Base-by-base conservation (phyloP, 768 basidiomycete genomes). In the Trametes villosa region DNA sequence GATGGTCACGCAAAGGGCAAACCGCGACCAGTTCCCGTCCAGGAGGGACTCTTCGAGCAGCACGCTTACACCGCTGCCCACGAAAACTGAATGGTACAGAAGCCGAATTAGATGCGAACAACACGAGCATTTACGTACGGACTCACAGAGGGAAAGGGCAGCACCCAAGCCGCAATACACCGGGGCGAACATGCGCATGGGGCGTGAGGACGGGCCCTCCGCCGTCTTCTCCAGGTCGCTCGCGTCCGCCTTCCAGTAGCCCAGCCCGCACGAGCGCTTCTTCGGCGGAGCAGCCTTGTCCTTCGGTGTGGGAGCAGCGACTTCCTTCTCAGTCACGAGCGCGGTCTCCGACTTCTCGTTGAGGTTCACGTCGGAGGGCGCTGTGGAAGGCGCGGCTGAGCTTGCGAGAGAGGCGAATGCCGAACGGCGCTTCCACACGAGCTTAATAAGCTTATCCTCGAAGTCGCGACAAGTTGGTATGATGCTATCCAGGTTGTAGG, bases 401-500 rank as follows among this genome's bases (percentile, higher is more conserved):
- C 71, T 47, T 3, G 71, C 67, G 29, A 72, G 50, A 11, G 51
- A 74, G 65, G 34, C 85, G 79, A 24, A 78, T 73, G 47, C 80
- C 74, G 70, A 82, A 64, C 76, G 75, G 34, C 69, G 73, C 54
- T 68, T 65, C 92, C 92, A 93, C 53, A 95, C 88, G 67, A 89
- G 86, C 68, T 86, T 85, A 78, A 94, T 91, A 70, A 94, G 79
- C 65, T 86, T 87, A 26, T 85, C 81, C 64, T 92, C 87, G 67
- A 92, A 91, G 68, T 91, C 90, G 15, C 75, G 72, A 70, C 82
- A 86, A n/a, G 87, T 70, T 0, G 88, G 87, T 52, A 95, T 87
- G 65, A 96, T 89, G 63, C 77, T 78, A 70, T 94, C 92, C 36
- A 95, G 79, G 67, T 87, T 82, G 74, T 95, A 91, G 0, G 90